Evolutionary conservation across 192 early-diverging fungal genomes (phyloP), one percentile per base, ranked within the genome.

Genomic region (Coemansia sp.): DNA sequence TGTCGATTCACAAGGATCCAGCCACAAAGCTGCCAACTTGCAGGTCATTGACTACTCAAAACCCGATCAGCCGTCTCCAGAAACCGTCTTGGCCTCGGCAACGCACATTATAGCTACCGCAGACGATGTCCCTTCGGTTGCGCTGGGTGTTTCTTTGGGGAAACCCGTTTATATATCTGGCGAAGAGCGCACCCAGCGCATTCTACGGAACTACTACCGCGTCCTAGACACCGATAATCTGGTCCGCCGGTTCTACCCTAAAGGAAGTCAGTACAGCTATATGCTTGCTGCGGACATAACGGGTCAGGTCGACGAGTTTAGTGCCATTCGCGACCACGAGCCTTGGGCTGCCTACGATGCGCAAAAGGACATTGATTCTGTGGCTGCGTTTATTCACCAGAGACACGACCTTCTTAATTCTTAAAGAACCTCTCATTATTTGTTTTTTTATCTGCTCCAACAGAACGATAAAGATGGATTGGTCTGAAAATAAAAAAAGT

Each of bases 201-300:
- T 76, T 20, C 60, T 82, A 61, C 67, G 79, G 36, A 66, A 69
- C 45, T 76, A 82, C 60, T 82, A 82, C 68, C 64, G 72, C 7
- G 22, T 72, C 7, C 54, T 82, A 20, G 74, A 82, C 1, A 61
- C 67, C 5, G 63, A 30, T 10, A 82, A 82, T 68, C 54, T 82
- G 20, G 79, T 82, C 31, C 68, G 79, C 25, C 66, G 79, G 22
- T 82, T 82, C 54, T 82, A 82, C 60, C 79, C 79, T 30, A 60
- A 30, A 22, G 71, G 71, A 36, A 82, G 79, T 33, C 64, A 71
- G 45, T 76, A 82, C 71, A 75, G 73, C 68, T 76, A 82, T 59
- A 82, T 82, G 79, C 61, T 82, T 18, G 63, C 59, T 56, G 34
- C 74, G 5, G 74, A 76, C 11, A 73, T 82, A 50, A 50, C 32